phyloP scores from a whole-genome alignment of 306 rosid species.

The Gleditsia sinensis region DNA sequence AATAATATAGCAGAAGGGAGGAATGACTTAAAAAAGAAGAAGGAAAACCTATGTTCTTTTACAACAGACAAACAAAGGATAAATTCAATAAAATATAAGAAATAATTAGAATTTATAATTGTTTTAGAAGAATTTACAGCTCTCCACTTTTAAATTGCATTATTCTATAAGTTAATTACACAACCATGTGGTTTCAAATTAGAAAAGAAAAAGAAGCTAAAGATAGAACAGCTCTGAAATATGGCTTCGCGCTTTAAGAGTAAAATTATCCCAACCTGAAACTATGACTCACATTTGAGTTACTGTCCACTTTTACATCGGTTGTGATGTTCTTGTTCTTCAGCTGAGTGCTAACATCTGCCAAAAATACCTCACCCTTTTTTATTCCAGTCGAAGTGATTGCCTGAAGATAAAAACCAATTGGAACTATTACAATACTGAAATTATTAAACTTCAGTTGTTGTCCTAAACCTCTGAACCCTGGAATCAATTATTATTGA shows the following conservation, averaged over 20 bases:
- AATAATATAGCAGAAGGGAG: not conserved
- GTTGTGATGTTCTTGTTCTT: constrained; percentile 94
- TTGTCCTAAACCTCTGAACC: not conserved
- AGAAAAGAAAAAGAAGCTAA: not conserved
- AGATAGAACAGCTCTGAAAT: not conserved
- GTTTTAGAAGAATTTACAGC: not conserved
- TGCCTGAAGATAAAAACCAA: constrained; percentile 48
- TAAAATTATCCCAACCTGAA: constrained; percentile 5
- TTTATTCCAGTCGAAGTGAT: constrained; percentile 72
- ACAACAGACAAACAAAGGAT: not conserved
- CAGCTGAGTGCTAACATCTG: constrained; percentile 73
- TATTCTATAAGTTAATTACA: not conserved
- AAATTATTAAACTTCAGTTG: not conserved
- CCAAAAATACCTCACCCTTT: constrained; percentile 71
- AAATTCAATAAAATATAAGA: not conserved
- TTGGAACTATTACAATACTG: constrained; percentile 18
- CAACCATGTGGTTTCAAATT: not conserved
- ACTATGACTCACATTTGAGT: constrained; percentile 64
- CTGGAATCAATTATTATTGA: not conserved
- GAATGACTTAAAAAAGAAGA: not conserved
- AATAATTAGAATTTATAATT: not conserved
- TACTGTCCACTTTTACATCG: constrained; percentile 76
- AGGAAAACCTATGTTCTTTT: not conserved
- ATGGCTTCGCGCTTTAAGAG: not conserved
- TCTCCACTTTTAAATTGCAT: not conserved